These are phyloP conservation scores for Pichia kluyveri DNA, from an alignment of 805 yeast genomes.

Conservation along the genomic window DNA sequence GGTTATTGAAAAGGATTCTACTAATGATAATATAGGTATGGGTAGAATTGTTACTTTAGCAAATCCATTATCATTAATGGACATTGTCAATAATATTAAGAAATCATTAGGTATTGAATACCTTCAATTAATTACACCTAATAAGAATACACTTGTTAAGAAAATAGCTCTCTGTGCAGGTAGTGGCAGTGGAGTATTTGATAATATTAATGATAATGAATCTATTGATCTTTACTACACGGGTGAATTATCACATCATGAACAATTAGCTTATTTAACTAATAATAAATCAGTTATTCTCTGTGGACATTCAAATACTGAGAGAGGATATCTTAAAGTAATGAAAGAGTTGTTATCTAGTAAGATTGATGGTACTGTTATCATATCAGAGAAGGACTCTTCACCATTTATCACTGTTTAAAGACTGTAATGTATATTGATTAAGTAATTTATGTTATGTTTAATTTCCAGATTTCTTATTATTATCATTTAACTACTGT, in stretches of 20 bases:
- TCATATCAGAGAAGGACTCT: neutral
- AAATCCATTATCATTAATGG: neutral
- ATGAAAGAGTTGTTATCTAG: conserved; percentile 26
- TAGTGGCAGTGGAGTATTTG: conserved; percentile 75
- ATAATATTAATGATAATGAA: conserved; percentile 51
- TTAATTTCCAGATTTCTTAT: no score
- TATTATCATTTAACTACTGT: no score
- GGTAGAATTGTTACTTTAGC: conserved; percentile 39
- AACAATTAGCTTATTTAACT: conserved; percentile 64
- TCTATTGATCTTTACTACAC: conserved; percentile 62
- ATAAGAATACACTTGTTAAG: neutral
- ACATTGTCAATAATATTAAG: neutral
- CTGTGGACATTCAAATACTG: conserved; percentile 90
- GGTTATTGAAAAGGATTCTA: neutral
- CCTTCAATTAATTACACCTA: neutral
- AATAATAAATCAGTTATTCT: conserved; percentile 61
- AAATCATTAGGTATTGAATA: neutral
- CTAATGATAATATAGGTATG: conserved; percentile 56
- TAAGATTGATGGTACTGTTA: neutral
- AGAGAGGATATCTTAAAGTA: conserved; percentile 65
- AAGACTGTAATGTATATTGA: no score
- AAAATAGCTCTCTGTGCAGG: conserved; percentile 89
- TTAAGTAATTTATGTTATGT: no score
- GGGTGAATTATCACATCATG: conserved; percentile 95
- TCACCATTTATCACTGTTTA: neutral